Evolutionary conservation across 2,329 filamentous ascomycete genomes (phyloP), one percentile per base, ranked within the genome.

Genomic region (Hymenoscyphus occultus): DNA sequence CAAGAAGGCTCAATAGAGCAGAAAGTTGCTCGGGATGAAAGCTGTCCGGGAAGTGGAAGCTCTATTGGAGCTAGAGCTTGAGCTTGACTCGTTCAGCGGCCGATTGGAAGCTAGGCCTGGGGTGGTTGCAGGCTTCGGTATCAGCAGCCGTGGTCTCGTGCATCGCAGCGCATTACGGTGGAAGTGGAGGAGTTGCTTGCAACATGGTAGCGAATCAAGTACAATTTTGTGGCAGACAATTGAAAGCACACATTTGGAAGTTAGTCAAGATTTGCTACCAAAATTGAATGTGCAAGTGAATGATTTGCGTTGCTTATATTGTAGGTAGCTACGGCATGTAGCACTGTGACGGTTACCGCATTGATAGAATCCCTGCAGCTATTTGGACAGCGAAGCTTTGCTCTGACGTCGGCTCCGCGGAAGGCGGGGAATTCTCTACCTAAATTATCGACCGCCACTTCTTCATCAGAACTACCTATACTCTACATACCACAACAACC

Each of bases 1-100:
- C 6, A 64, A 68, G 58, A 64, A 67, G 61, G 48, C 39, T n/a
- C 51, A 63, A 45, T 63, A 62, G 42, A 48, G 45, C 56, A 16
- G 45, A 51, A 19, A 4, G 9, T 51, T 3, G 19, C 19, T 22
- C 22, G n/a, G 35, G 35, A 35, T 35, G 3, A 6, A 7, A 35
- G 35, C 35, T 35, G 35, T 35, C 9, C 35, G 35, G 35, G 2
- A 35, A 35, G 35, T 4, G 35, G 35, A 35, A 35, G 35, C 35
- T 35, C 35, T 35, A 10, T 51, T 51, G n/a, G 14, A 19, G 42
- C n/a, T 51, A 1, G 45, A 51, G 45, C 19, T 51, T 9, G 45
- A 51, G n/a, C 45, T 51, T 19, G 19, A 51, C n/a, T 51, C n/a
- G 45, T n/a, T n/a, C 35, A 35, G 42, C 5, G 42, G 13, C 16